Evolutionary conservation across 176 grass and related monocot species (phyloP).

Genomic region (Lolium multiflorum): DNA sequence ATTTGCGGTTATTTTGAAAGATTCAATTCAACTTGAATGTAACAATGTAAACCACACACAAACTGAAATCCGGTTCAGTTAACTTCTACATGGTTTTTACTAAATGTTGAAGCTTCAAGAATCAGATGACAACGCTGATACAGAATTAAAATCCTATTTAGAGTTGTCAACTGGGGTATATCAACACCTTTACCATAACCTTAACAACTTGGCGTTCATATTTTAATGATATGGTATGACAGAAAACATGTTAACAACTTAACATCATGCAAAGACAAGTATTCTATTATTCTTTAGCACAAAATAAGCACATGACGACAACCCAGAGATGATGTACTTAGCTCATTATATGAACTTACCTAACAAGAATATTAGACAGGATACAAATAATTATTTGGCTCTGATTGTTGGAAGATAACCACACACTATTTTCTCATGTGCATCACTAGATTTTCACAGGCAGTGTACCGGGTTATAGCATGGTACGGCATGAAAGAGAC

Average conservation of each 20-base stretch:
- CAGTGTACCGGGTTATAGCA: background rate
- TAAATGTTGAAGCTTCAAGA: background rate
- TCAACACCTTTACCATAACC: background rate
- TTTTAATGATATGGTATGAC: background rate
- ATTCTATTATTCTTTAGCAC: no score
- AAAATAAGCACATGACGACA: background rate
- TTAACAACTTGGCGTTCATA: no score
- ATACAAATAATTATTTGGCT: background rate
- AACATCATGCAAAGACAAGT: background rate
- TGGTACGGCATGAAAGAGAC: constrained; percentile 30
- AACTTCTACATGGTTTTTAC: background rate
- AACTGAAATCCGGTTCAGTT: background rate
- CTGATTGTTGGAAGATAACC: background rate
- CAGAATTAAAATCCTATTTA: background rate
- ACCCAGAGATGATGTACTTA: background rate
- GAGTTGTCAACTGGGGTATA: background rate
- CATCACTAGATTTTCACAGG: background rate
- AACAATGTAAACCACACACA: background rate
- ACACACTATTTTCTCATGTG: background rate
- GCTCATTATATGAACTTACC: background rate
- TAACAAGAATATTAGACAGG: background rate
- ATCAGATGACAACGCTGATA: background rate
- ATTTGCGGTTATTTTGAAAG: background rate
- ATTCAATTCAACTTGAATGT: background rate
- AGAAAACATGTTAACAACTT: background rate